Percentiles rank a stretch among this genome's conserved stretches.
Evolutionary conservation across 1,284 basidiomycete genomes (phyloP).

Genomic region (Trametes pubescens): DNA sequence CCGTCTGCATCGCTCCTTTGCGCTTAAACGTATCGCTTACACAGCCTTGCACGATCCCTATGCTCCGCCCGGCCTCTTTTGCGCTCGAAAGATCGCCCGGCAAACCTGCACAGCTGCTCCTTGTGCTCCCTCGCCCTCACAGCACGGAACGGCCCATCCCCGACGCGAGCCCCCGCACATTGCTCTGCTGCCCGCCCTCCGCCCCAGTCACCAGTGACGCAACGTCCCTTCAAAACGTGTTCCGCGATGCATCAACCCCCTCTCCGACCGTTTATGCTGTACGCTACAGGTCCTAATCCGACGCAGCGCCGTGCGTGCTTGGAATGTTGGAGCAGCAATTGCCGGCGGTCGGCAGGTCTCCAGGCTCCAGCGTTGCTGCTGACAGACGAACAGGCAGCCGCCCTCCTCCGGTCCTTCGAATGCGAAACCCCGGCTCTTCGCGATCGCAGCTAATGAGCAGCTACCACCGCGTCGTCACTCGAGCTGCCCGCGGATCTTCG

Average conservation of each 20-base stretch:
- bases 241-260: not conserved
- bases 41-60: not conserved
- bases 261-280: not conserved
- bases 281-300: not conserved
- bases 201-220: no score
- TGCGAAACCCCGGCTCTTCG: not conserved
- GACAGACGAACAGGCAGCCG: no score
- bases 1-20: not conserved
- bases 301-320: not conserved
- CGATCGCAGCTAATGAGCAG: not conserved
- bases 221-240: not conserved
- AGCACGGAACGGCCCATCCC: not conserved
- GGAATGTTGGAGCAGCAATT: not conserved
- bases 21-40: constrained; percentile 11
- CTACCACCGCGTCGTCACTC: not conserved
- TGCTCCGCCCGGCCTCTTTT: constrained; percentile 12
- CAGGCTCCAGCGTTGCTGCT: not conserved
- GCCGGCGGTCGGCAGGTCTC: not conserved
- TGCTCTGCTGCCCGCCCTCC: not conserved
- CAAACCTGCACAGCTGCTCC: constrained; percentile 6
- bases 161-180: not conserved
- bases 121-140: not conserved
- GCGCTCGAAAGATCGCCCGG: not conserved
- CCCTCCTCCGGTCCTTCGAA: not conserved
- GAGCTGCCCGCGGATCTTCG: not conserved